phyloP scores from a whole-genome alignment of 2,329 filamentous ascomycete species.

The Sporothrix mexicana region DNA sequence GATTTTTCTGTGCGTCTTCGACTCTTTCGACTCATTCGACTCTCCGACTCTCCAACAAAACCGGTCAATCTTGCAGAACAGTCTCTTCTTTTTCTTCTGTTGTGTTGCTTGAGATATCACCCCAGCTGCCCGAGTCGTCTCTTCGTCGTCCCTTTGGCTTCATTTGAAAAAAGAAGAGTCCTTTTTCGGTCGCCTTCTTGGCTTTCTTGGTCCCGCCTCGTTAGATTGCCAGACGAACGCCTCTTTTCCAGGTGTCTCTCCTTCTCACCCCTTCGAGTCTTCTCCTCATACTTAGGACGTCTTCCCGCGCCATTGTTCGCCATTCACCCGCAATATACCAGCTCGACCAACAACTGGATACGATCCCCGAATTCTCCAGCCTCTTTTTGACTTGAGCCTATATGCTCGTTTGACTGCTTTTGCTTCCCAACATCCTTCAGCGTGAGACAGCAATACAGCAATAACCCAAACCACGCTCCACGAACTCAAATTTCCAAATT shows the following conservation, averaged over 20 bases:
- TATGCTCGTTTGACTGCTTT: not conserved
- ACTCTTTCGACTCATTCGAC: not conserved
- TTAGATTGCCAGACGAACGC: conserved; percentile 21
- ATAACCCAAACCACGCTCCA: not conserved
- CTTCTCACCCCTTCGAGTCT: not conserved
- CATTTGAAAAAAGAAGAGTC: not conserved
- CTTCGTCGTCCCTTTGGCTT: not conserved
- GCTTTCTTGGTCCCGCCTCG: conserved; percentile 20
- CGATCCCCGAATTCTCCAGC: conserved; percentile 16
- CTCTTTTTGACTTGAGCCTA: conserved; percentile 26
- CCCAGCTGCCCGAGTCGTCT: not conserved
- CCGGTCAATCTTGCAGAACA: conserved; percentile 22
- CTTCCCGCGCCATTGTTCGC: not conserved
- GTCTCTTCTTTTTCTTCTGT: conserved; percentile 12
- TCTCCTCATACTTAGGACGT: not conserved
- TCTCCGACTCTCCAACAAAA: not conserved
- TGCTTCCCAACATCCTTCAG: not conserved
- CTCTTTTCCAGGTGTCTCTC: conserved; percentile 10
- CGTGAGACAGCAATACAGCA: conserved; percentile 15
- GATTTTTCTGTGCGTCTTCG: not conserved
- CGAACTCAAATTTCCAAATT: not conserved
- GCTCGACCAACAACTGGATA: conserved; percentile 22
- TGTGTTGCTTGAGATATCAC: conserved; percentile 12
- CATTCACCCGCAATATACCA: conserved; percentile 27
- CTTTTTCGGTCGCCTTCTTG: conserved; percentile 18